Evolutionary conservation across 108 stramenopile species (phyloP).

Genomic region (Cyclotella choctawhatcheeana): DNA sequence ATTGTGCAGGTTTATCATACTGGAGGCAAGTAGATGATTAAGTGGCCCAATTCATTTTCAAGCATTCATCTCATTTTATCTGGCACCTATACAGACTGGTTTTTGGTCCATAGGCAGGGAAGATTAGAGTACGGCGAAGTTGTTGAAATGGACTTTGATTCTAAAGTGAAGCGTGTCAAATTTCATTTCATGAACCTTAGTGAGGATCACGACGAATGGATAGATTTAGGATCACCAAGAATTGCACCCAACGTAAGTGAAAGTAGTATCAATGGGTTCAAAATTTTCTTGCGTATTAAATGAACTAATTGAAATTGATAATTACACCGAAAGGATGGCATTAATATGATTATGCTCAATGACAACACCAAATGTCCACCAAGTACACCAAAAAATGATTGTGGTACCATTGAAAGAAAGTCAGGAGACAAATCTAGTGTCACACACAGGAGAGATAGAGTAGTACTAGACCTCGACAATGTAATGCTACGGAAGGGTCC

Average conservation of each 20-base stretch:
- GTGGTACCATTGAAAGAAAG: too few relatives aligned
- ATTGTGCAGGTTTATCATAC: constrained; percentile 45
- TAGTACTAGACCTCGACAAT: too few relatives aligned
- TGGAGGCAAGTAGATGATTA: constrained; percentile 32
- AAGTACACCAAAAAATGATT: too few relatives aligned
- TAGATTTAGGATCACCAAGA: constrained; percentile 68
- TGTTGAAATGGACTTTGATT: constrained; percentile 64
- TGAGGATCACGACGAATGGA: constrained; percentile 71
- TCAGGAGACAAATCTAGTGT: too few relatives aligned
- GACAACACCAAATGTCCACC: too few relatives aligned
- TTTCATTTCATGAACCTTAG: constrained; percentile 68
- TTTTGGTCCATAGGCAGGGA: constrained; percentile 76
- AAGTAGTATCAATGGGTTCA: too few relatives aligned
- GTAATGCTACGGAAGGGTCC: too few relatives aligned
- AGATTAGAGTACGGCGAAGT: constrained; percentile 65
- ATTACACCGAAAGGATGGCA: too few relatives aligned
- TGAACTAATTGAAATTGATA: too few relatives aligned
- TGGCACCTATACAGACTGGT: constrained; percentile 64
- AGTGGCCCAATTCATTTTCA: background rate
- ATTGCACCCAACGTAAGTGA: constrained; percentile 65
- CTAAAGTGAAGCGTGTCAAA: constrained; percentile 61
- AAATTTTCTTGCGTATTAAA: too few relatives aligned
- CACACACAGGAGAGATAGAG: too few relatives aligned
- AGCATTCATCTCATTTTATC: background rate
- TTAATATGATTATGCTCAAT: too few relatives aligned